These are phyloP conservation scores for Aureobasidium namibiae DNA, from an alignment of 2,329 filamentous ascomycete genomes.

Conservation along the genomic window DNA sequence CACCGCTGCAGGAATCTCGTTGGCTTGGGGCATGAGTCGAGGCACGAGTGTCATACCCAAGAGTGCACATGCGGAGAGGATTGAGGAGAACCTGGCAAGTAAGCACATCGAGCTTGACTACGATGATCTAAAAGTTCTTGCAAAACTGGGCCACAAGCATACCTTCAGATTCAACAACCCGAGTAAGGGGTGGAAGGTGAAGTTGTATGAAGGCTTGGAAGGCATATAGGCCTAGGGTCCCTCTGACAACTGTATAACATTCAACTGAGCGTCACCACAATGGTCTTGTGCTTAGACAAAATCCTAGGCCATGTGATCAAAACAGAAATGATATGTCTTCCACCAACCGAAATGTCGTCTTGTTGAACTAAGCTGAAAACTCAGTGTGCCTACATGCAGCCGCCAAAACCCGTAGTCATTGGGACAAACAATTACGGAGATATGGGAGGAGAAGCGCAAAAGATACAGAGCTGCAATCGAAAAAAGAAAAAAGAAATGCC, in stretches of 20 bases:
- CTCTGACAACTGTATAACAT: background rate
- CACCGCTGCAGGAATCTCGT: conserved; percentile 37
- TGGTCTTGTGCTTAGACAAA: background rate
- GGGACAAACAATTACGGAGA: background rate
- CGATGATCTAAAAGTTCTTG: conserved; percentile 30
- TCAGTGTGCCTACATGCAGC: background rate
- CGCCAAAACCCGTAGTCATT: background rate
- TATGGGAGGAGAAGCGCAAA: background rate
- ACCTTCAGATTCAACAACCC: conserved; percentile 34
- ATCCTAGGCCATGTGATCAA: background rate
- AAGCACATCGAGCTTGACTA: conserved; percentile 29
- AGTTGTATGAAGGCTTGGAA: conserved; percentile 37
- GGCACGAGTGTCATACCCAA: conserved; percentile 46
- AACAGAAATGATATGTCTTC: background rate
- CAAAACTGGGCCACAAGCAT: conserved; percentile 27
- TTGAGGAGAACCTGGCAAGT: conserved; percentile 38
- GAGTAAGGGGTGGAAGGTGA: conserved; percentile 32
- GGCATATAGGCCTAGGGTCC: conserved; percentile 1
- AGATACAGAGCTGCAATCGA: background rate
- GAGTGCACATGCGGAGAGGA: conserved; percentile 35
- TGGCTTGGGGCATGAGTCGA: conserved; percentile 42
- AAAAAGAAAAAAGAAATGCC: background rate
- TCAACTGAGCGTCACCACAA: background rate
- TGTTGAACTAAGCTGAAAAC: background rate
- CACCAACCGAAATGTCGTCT: background rate